Evolutionary conservation across 306 rosid species (phyloP), one percentile per base, ranked within the genome.

Genomic region (Cajanus cajan): DNA sequence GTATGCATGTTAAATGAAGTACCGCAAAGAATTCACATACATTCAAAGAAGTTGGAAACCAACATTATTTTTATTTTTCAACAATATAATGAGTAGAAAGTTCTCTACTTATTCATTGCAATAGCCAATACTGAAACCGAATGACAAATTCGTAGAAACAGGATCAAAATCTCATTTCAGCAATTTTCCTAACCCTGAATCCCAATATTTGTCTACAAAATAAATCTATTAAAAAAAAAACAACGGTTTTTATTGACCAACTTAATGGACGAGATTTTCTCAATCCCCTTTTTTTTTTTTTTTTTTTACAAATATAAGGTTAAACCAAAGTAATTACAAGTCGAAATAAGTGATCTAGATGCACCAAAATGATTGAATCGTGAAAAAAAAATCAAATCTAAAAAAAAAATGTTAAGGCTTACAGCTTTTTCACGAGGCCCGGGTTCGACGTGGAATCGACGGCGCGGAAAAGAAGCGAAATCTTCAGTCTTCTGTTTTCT

Each of bases 391-490:
- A 15, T 8, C 0, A 37, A 34, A 74, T 15, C 67, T 61, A 61
- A 55, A 31, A 2, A 15, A 36, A 76, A 28, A 67, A 9, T 39
- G 1, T 6, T 1, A 45, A 12, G 43, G 1, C 89, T 91, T 83
- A 92, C 98, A 51, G 98, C 98, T 86, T 90, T 88, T 85, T 92
- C 96, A 61, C 98, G 98, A 43, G 89, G 19, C 7, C 97, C 98
- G 6, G 89, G 93, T 75, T 88, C 89, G 83, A 87, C 50, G 74
- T 95, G 98, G 80, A 74, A 89, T 82, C 83, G 87, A 69, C 98
- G 98, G 73, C 96, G 91, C 36, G 89, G 52, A 40, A 69, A 82
- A 36, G 91, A 82, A 34, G 80, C 65, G 39, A 80, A 83, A 76
- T 79, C 90, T 76, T 73, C 87, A 25, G 83, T 15, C 36, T 85